These are phyloP conservation scores for Psilocybe azurescens DNA, from an alignment of 768 basidiomycete species.

Conservation along the genomic window DNA sequence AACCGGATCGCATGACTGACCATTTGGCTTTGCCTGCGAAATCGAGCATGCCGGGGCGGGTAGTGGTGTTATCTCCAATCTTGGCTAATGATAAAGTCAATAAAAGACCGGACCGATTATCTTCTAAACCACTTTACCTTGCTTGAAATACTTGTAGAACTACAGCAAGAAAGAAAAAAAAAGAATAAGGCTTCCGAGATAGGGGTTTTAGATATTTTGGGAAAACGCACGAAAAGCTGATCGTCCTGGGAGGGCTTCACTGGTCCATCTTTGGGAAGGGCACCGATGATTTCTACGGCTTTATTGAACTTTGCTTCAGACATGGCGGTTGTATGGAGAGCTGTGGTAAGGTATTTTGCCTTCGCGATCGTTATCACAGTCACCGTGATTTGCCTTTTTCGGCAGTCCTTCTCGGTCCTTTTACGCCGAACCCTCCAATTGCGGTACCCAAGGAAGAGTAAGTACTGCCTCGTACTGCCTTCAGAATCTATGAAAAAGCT, in stretches of 20 bases:
- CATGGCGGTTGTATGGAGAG: slow-evolving; percentile 47
- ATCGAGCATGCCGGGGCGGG: slow-evolving; percentile 78
- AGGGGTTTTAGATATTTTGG: slow-evolving; percentile 1
- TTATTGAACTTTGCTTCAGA: slow-evolving; percentile 76
- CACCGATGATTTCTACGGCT: slow-evolving; percentile 69
- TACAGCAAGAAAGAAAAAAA: slow-evolving; percentile 34
- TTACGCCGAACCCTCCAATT: too few species aligned
- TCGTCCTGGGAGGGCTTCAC: slow-evolving; percentile 76
- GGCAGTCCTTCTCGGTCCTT: not conserved
- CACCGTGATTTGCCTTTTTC: slow-evolving; percentile 6
- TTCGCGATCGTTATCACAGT: slow-evolving; percentile 5
- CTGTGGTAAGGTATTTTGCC: slow-evolving; percentile 7
- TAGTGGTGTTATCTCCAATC: slow-evolving; percentile 71
- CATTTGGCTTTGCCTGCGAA: slow-evolving; percentile 92
- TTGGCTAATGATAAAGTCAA: slow-evolving; percentile 51
- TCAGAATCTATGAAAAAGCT: too few species aligned
- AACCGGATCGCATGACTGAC: slow-evolving; percentile 41
- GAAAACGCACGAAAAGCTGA: slow-evolving; percentile 73
- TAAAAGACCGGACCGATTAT: slow-evolving; percentile 6
- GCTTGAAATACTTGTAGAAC: slow-evolving; percentile 97
- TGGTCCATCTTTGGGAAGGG: slow-evolving; percentile 80
- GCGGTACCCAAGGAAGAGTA: too few species aligned
- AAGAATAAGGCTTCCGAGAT: not conserved
- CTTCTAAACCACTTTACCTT: slow-evolving; percentile 55
- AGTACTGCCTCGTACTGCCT: too few species aligned